These are phyloP conservation scores for Talaromyces rugulosus DNA, from an alignment of 2,329 filamentous ascomycete genomes.

Conservation along the genomic window DNA sequence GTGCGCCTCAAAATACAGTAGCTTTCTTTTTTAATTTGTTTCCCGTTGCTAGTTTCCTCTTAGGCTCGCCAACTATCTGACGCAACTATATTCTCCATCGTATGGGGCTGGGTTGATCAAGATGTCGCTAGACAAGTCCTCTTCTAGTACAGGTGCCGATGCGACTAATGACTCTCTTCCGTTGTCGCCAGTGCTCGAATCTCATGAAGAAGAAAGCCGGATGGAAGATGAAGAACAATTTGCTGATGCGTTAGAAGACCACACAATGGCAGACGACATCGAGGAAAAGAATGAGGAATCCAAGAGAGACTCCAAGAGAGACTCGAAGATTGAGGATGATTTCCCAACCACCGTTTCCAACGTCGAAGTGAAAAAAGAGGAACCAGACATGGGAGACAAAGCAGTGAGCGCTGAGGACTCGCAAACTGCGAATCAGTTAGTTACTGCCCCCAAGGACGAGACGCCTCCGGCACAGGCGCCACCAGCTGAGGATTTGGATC, in stretches of 20 bases:
- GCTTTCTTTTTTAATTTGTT: background rate
- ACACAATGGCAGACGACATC: background rate
- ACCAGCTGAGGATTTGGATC: background rate
- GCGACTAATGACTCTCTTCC: slow-evolving; percentile 1
- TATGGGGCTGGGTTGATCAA: slow-evolving; percentile 2
- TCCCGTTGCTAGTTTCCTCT: background rate
- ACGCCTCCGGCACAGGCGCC: background rate
- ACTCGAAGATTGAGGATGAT: slow-evolving; percentile 15
- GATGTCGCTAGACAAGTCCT: slow-evolving; percentile 8
- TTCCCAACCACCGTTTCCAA: slow-evolving; percentile 3
- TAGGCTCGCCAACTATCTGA: background rate
- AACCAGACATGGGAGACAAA: slow-evolving; percentile 5
- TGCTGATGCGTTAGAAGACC: slow-evolving; percentile 12
- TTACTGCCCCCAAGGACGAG: background rate
- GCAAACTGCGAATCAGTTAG: background rate
- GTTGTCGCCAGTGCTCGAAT: slow-evolving; percentile 12
- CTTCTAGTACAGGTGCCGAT: background rate
- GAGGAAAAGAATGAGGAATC: slow-evolving; percentile 5
- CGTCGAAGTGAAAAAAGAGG: slow-evolving; percentile 5
- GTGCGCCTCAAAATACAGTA: background rate
- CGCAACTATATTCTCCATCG: background rate
- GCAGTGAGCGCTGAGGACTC: background rate
- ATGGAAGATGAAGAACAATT: slow-evolving; percentile 12
- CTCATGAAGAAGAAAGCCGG: slow-evolving; percentile 11
- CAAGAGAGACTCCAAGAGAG: slow-evolving; percentile 14